Evolutionary conservation across 1,284 basidiomycete genomes (phyloP), one percentile per base, ranked within the genome.

Genomic region (Papiliotrema nemorosa): DNA sequence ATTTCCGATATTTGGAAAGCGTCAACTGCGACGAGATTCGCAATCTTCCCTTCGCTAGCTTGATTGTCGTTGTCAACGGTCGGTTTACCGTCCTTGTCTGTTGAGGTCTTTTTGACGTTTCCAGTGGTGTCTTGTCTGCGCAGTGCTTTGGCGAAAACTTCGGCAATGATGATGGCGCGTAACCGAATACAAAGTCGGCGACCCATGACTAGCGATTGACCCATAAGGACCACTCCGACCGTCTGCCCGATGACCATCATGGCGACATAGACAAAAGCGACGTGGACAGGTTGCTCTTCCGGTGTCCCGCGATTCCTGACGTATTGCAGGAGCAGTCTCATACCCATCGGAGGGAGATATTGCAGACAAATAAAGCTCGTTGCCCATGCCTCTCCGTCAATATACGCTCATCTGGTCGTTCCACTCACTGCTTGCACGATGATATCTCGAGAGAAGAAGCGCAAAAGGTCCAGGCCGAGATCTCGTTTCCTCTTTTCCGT

Each of bases 101-200:
- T 36, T 22, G 48, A 47, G 9, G 55, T 50, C 27, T 59, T 62
- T 49, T 66, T 69, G 40, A 66, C 67, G 1, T 63, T 54, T 0
- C 73, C 73, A n/a, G 73, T 65, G 33, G 72, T 66, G 55, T 80
- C 78, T 49, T 76, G 72, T 20, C 79, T 62, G 13, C 80, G 72
- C 0, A 82, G 70, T 0, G 78, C 77, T 63, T 81, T 81, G 44
- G 78, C 76, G 55, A 81, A 78, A 25, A 80, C 77, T 52, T 81
- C 79, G 35, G 76, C 68, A 54, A 80, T 74, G 48, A 82, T 74
- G 52, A 81, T 75, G 1, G 78, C 73, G 26, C 76, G 65, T 27
- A 75, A 55, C 14, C 76, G 65, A 24, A 79, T 74, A 48, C 78
- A 78, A 21, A 73, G 51, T 25, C 78, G 67, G 14, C 80, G 67